Conservation (phyloP, 2,329 filamentous ascomycete genomes). For the Fusarium goolgardi region DNA sequence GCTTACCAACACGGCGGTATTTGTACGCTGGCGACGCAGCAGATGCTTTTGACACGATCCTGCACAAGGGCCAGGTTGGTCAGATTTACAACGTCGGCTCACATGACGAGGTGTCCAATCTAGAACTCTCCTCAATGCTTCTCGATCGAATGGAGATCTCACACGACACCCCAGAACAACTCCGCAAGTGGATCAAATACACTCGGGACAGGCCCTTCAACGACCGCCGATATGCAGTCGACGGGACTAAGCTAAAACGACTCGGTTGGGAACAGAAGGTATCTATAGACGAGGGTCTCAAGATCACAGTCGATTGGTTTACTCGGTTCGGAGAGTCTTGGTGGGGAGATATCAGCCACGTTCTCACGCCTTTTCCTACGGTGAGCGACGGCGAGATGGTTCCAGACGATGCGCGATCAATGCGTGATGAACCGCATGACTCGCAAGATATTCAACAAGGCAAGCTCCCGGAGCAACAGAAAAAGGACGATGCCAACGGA, state of each 20-base stretch:
- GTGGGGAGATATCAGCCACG: conserved; percentile 78
- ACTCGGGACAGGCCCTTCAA: conserved; percentile 84
- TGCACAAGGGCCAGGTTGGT: conserved; percentile 79
- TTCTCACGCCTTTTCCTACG: conserved; percentile 74
- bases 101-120: conserved; percentile 80
- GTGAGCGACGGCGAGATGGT: conserved; percentile 68
- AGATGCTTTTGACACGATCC: conserved; percentile 84
- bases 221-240: conserved; percentile 78
- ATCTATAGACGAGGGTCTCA: conserved; percentile 71
- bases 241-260: conserved; percentile 73
- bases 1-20: conserved; percentile 78
- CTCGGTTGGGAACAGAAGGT: conserved; percentile 78
- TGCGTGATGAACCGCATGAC: conserved; percentile 51
- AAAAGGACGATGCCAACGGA: conserved; percentile 20
- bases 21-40: conserved; percentile 83
- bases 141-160: conserved; percentile 71
- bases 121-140: conserved; percentile 73
- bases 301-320: conserved; percentile 77
- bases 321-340: conserved; percentile 71
- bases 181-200: conserved; percentile 76
- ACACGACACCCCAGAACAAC: conserved; percentile 62
- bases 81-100: conserved; percentile 88
- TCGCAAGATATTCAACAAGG: conserved; percentile 40
- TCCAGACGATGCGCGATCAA: conserved; percentile 57
- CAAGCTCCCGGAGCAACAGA: conserved; percentile 26